A percentile compares a stretch with the other conserved stretches of the same genome.
These are phyloP conservation scores for Ilyonectria mors-panacis DNA, from an alignment of 2,329 filamentous ascomycete genomes.

Conservation along the genomic window DNA sequence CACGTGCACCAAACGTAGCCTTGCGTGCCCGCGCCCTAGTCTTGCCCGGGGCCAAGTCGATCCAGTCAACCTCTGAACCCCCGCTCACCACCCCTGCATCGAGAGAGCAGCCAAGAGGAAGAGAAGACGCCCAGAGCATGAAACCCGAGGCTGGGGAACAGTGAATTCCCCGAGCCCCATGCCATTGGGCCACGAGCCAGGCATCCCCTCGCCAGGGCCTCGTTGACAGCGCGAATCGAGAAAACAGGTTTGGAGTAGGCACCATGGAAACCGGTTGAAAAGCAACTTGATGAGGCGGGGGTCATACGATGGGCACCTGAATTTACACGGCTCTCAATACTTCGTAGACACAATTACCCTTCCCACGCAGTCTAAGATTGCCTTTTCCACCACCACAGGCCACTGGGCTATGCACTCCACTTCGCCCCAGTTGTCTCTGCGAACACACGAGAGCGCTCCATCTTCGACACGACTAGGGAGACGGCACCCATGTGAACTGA, in stretches of 20 bases:
- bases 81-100: constrained; percentile 14
- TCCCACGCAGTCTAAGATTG: constrained; percentile 18
- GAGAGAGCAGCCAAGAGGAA: constrained; percentile 9
- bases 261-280: background rate
- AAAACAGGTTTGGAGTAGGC: background rate
- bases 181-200: background rate
- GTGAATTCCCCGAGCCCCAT: constrained; percentile 14
- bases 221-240: background rate
- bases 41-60: constrained; percentile 18
- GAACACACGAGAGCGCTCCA: constrained; percentile 27
- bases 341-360: constrained; percentile 4
- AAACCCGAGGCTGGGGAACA: constrained; percentile 11
- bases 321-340: background rate
- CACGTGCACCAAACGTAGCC: constrained; percentile 17
- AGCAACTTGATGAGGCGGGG: background rate
- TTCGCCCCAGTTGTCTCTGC: constrained; percentile 19
- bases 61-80: constrained; percentile 17
- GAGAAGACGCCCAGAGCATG: constrained; percentile 9
- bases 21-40: constrained; percentile 21
- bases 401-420: constrained; percentile 13
- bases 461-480: constrained; percentile 19
- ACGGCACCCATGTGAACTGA: constrained; percentile 1
- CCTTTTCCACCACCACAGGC: constrained; percentile 22
- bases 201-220: background rate
- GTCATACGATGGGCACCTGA: background rate